Conservation (phyloP, 768 basidiomycete genomes). For the Russula emetica region DNA sequence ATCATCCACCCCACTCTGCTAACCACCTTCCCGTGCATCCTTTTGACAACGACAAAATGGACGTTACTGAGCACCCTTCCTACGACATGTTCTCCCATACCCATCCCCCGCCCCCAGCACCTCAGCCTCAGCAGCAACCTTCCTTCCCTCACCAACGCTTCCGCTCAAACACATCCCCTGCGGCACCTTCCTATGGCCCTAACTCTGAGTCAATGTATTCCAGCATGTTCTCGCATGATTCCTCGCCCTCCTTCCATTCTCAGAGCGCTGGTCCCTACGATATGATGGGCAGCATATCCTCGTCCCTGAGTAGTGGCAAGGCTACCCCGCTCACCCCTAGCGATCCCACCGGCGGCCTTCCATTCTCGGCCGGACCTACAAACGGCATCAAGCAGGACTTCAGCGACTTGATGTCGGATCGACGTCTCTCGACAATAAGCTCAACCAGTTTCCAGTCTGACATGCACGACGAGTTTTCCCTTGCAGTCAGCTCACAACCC, state of each 20-base stretch:
- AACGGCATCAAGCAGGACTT: conserved; percentile 48
- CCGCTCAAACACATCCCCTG: conserved; percentile 67
- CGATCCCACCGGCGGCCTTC: conserved; percentile 54
- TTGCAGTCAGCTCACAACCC: conserved; percentile 43
- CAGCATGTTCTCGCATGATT: conserved; percentile 55
- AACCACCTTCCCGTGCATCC: conserved; percentile 37
- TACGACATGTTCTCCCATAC: conserved; percentile 69
- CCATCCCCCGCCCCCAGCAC: conserved; percentile 31
- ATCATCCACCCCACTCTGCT: conserved; percentile 37
- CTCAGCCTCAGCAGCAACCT: conserved; percentile 21
- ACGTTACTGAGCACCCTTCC: conserved; percentile 50
- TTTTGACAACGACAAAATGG: conserved; percentile 53
- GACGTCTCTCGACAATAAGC: conserved; percentile 48
- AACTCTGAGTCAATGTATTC: conserved; percentile 56
- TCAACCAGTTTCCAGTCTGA: conserved; percentile 51
- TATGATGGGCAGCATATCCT: conserved; percentile 57
- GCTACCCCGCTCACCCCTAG: conserved; percentile 70
- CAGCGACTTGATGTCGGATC: conserved; percentile 56
- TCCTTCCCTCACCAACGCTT: conserved; percentile 58
- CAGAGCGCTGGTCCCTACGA: conserved; percentile 57
- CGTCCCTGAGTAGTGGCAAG: conserved; percentile 65
- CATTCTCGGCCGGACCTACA: conserved; percentile 46
- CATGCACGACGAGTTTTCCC: conserved; percentile 59
- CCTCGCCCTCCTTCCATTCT: conserved; percentile 53
- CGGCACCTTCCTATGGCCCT: conserved; percentile 52